Conservation (phyloP, 129 eudicot genomes). For the Lonicera japonica region DNA sequence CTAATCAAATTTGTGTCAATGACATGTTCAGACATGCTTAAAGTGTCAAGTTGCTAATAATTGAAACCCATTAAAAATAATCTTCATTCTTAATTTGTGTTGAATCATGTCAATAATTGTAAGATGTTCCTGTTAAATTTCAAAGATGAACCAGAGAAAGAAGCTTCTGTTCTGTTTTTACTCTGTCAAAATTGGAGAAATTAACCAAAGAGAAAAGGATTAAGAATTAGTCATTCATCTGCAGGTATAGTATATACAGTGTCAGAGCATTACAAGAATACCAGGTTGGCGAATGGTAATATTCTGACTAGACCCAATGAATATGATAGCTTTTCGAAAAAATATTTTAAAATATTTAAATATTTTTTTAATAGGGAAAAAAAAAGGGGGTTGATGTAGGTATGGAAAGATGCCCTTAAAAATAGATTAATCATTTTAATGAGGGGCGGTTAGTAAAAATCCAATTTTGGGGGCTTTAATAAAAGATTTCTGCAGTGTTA, state of each 20-base stretch:
- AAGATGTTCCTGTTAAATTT: slow-evolving; percentile 17
- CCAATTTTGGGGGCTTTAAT: slow-evolving; percentile 23
- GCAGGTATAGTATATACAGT: not conserved
- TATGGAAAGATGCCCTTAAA: slow-evolving; percentile 16
- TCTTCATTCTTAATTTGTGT: too few species aligned
- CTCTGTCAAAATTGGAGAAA: slow-evolving; percentile 5
- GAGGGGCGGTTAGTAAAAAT: slow-evolving; percentile 21
- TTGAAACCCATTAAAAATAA: too few species aligned
- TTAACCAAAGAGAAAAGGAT: not conserved
- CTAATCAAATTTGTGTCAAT: too few species aligned
- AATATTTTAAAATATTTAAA: not conserved
- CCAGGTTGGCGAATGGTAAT: slow-evolving; percentile 43
- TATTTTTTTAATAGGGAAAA: slow-evolving; percentile 8
- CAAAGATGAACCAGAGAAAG: slow-evolving; percentile 22
- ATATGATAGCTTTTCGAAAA: slow-evolving; percentile 11
- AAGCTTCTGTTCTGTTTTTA: slow-evolving; percentile 30
- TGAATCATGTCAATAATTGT: too few species aligned
- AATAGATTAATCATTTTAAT: slow-evolving; percentile 12
- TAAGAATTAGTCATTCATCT: not conserved
- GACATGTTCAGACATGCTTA: too few species aligned
- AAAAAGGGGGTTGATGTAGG: slow-evolving; percentile 10
- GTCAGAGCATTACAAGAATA: slow-evolving; percentile 24
- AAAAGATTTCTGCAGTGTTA: slow-evolving; percentile 26
- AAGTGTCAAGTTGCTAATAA: too few species aligned
- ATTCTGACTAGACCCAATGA: slow-evolving; percentile 42